A percentile compares a stretch with the other conserved stretches of the same genome.
Conservation (phyloP, 257 asterid genomes). For the Solanum verrucosum region DNA sequence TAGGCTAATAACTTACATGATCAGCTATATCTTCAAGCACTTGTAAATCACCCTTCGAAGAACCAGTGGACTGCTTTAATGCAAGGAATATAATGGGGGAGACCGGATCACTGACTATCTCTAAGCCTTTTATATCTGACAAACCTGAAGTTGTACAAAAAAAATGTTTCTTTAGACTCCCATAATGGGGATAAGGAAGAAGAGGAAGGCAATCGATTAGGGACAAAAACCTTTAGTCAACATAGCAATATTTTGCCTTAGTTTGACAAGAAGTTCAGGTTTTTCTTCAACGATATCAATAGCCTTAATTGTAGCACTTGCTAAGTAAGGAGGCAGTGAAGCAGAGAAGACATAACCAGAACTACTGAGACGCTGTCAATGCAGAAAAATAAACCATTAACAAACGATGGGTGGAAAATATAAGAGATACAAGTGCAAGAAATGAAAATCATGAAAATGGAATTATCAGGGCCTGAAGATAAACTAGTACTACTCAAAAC, state of each 20-base stretch:
- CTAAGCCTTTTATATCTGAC: conserved; percentile 47
- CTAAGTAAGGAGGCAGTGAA: conserved; percentile 89
- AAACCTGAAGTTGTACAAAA: conserved; percentile 32
- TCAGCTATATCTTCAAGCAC: conserved; percentile 62
- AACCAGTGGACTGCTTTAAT: conserved; percentile 54
- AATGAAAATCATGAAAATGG: not conserved
- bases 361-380: conserved; percentile 81
- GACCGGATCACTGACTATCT: conserved; percentile 46
- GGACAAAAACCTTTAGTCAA: conserved; percentile 42
- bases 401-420: not conserved
- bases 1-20: conserved; percentile 24
- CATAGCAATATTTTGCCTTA: conserved; percentile 40
- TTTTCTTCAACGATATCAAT: conserved; percentile 67
- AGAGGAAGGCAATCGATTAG: not conserved
- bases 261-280: conserved; percentile 52
- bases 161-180: not conserved
- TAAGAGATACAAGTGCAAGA: not conserved
- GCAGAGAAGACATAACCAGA: conserved; percentile 95
- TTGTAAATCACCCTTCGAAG: conserved; percentile 52
- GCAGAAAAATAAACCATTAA: not conserved
- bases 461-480: not conserved
- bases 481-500: not conserved
- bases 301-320: conserved; percentile 90
- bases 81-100: conserved; percentile 65
- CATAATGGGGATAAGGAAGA: not conserved